Base-by-base conservation (phyloP, 768 basidiomycete species). In the Rhizopogon sp. region DNA sequence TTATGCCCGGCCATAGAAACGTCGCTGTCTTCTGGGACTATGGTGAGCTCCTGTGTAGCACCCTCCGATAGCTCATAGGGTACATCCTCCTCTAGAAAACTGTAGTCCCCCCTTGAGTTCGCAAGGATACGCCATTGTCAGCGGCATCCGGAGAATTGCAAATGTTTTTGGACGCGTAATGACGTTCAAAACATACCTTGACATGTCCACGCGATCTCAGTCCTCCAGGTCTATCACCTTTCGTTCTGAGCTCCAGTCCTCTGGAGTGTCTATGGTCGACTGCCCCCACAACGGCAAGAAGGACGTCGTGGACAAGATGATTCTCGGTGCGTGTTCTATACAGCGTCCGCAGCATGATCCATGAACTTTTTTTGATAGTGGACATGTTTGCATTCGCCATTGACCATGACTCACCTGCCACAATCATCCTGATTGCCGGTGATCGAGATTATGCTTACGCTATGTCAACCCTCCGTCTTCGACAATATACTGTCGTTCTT, bases 401-500 rank as follows among this genome's bases (percentile, higher is more conserved):
- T 62, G 87, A 88, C 67, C 77, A 79, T 58, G 70, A 76, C 3
- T 52, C 76, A 2, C 77, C 79, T 55, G 63, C 77, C 29, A 85
- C 84, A 16, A 69, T 87, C 60, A 67, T 87, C 46, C 70, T 90
- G 35, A 83, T 90, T 60, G 77, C 85, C 0, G 83, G 81, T n/a
- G 85, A 89, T 65, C 75, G 83, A 43, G 85, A 87, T 64, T 81
- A 85, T 60, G 78, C 79, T 3, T 87, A 85, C 62, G 80, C 80
- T 16, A 66, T 85, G 40, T 80, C 85, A 1, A 72, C 73, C 33
- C 69, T 88, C 44, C 77, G 80, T 37, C 73, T 81, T 51, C 76
- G 83, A 54, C 70, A 70, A 44, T 83, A 82, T 64, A 68, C 72
- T 16, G 76, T 86, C 39, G 68, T 85, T 43, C 58, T 86, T 20